A percentile compares a stretch with the other conserved stretches of the same genome.
These are phyloP conservation scores for Diaporthe sp. DNA, from an alignment of 2,329 filamentous ascomycete genomes.

Conservation along the genomic window DNA sequence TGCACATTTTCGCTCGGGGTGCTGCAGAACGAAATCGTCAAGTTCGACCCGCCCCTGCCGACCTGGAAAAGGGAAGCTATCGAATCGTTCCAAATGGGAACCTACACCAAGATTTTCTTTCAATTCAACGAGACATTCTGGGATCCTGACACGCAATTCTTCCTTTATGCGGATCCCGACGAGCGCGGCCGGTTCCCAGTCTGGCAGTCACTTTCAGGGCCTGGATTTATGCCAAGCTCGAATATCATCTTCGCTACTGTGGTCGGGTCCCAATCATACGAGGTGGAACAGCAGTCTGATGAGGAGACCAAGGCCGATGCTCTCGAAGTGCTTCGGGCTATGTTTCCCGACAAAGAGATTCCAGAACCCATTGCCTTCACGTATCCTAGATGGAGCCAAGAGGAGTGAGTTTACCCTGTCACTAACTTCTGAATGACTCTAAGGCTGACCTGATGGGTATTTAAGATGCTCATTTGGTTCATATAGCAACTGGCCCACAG, in stretches of 20 bases:
- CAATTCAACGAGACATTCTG: not conserved
- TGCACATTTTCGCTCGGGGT: not conserved
- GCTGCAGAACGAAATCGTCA: not conserved
- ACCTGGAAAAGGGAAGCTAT: not conserved
- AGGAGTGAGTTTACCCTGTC: not conserved
- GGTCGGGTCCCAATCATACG: not conserved
- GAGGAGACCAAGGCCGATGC: conserved; percentile 1
- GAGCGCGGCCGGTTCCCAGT: not conserved
- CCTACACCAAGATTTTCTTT: not conserved
- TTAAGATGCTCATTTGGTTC: conserved; percentile 3
- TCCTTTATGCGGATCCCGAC: not conserved
- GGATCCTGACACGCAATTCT: not conserved
- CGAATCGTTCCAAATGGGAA: not conserved
- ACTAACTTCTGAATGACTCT: not conserved
- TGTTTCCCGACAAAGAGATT: conserved; percentile 3
- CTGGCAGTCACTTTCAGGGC: conserved; percentile 5
- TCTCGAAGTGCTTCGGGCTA: not conserved
- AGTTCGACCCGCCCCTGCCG: not conserved
- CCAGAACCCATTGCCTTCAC: not conserved
- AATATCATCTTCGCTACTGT: not conserved
- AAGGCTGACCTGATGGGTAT: not conserved
- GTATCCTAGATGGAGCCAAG: conserved; percentile 11
- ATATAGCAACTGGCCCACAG: not conserved
- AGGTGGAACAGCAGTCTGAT: not conserved
- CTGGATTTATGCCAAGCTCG: not conserved